Percentiles rank a stretch among this genome's conserved stretches.
Conservation (phyloP, 208 protist species). For the Acanthamoeba divionensis region DNA sequence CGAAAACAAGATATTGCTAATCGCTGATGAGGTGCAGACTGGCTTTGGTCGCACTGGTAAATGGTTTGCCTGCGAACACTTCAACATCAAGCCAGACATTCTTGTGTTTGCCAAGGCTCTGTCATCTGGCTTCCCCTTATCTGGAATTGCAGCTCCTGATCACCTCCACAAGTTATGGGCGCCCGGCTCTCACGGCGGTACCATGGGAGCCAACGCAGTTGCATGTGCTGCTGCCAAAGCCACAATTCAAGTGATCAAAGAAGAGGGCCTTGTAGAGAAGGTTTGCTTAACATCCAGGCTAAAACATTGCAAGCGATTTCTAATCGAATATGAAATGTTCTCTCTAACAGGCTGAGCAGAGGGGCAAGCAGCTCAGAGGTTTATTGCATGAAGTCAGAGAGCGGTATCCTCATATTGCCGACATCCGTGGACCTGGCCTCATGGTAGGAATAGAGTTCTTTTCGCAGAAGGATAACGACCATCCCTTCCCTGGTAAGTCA, state of each 20-base stretch:
- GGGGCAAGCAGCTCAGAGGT: conserved; percentile 59
- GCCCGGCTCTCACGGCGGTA: conserved; percentile 53
- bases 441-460: conserved; percentile 70
- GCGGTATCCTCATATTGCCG: conserved; percentile 31
- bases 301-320: too few relatives aligned
- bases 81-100: conserved; percentile 68
- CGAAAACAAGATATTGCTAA: conserved; percentile 21
- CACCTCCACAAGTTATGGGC: conserved; percentile 23
- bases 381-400: neutral
- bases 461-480: neutral
- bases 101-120: conserved; percentile 40
- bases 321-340: too few relatives aligned
- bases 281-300: too few relatives aligned
- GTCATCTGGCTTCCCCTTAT: conserved; percentile 8
- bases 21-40: conserved; percentile 72
- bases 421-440: conserved; percentile 62
- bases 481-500: neutral
- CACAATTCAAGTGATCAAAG: conserved; percentile 72
- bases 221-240: conserved; percentile 73
- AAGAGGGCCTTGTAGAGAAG: conserved; percentile 74
- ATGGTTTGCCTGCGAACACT: conserved; percentile 71
- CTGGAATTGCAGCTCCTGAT: neutral
- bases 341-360: neutral
- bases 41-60: conserved; percentile 73
- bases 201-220: conserved; percentile 76